Conservation (phyloP, 148 eudicot species). For the Selenicereus undatus region DNA sequence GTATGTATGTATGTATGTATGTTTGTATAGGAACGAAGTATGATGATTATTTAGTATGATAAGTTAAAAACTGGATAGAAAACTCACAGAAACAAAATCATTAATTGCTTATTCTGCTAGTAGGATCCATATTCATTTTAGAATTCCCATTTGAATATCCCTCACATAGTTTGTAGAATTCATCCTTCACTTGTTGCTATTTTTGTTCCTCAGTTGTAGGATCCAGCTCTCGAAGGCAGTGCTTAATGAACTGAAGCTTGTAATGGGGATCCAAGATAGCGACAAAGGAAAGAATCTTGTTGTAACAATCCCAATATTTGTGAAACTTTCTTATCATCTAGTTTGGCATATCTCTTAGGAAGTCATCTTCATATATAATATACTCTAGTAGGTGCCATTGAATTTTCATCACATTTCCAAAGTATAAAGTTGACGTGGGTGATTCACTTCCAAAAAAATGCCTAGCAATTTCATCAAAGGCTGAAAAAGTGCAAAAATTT, state of each 20-base stretch:
- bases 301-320: not conserved
- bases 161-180: not conserved
- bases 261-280: constrained; percentile 1
- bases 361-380: not conserved
- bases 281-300: constrained; percentile 6
- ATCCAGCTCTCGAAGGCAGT: not conserved
- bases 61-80: not conserved
- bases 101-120: too few species aligned
- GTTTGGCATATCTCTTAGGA: not conserved
- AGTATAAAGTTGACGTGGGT: constrained; percentile 1
- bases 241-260: not conserved
- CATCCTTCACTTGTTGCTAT: not conserved
- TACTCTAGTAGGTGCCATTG: not conserved
- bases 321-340: not conserved
- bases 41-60: not conserved
- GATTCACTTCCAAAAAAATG: not conserved
- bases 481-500: too few species aligned
- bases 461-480: not conserved
- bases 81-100: not conserved
- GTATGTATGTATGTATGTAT: too few species aligned
- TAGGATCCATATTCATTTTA: not conserved
- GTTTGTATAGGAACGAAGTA: too few species aligned
- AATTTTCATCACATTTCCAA: constrained; percentile 1
- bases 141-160: not conserved
- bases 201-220: not conserved